Evolutionary conservation across 805 yeast species (phyloP).

Genomic region (Saccharomycopsis vini): DNA sequence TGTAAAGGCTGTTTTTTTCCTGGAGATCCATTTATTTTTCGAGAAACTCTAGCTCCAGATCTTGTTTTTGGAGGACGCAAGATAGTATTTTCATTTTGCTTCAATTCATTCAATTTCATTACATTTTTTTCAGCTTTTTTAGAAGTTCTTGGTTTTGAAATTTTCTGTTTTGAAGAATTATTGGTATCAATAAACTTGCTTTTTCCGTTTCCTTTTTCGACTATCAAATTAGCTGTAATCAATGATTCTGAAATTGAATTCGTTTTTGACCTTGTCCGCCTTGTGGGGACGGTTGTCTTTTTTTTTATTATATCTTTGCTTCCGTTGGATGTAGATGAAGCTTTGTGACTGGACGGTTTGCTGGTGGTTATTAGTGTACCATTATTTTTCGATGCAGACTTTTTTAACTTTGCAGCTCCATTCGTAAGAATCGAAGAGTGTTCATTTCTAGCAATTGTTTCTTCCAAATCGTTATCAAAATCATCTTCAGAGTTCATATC

Average conservation of each 20-base stretch:
- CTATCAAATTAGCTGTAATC: too few species aligned
- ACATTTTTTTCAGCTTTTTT: neutral
- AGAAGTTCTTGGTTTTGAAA: neutral
- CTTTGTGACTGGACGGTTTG: neutral
- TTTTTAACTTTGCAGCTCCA: neutral
- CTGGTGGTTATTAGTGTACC: neutral
- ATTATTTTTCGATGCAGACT: neutral
- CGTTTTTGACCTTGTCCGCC: neutral
- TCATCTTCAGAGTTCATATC: slow-evolving; percentile 15
- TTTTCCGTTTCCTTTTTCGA: neutral
- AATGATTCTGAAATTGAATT: too few species aligned
- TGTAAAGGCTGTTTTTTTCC: slow-evolving; percentile 16
- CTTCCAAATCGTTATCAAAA: slow-evolving; percentile 6
- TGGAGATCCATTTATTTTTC: slow-evolving; percentile 7
- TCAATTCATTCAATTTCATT: neutral
- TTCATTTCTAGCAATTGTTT: neutral
- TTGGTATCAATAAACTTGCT: neutral
- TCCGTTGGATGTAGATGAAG: neutral
- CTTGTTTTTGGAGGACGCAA: neutral
- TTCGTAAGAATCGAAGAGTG: neutral
- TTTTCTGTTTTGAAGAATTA: neutral
- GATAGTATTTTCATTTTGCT: neutral
- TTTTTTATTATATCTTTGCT: neutral
- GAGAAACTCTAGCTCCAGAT: too few species aligned
- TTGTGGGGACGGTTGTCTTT: neutral